Base-by-base conservation (phyloP, 179 eudicot species). In the Patellifolia procumbens region DNA sequence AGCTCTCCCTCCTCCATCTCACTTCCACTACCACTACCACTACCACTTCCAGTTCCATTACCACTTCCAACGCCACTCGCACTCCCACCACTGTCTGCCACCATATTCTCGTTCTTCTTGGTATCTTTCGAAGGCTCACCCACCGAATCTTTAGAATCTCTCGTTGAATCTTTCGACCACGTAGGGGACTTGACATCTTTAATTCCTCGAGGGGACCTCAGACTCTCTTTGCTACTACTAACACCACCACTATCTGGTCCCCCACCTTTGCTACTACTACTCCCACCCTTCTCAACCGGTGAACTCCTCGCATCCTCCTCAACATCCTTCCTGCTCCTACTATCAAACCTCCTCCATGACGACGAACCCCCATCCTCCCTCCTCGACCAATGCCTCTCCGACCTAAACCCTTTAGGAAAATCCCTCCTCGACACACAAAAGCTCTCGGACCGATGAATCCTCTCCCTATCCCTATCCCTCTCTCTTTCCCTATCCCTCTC, bases 1-100 rank as follows among this genome's bases (percentile, higher is more conserved):
- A 95, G 88, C 85, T 95, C 99, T 48, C 99, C 99, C 86, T 92
- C 99, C 83, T 95, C 99, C 83, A 87, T 89, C 83, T 95, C 99
- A 80, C 86, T 86, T 49, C 79, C 87, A 77, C 84, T 82, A 16
- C 74, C 85, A 74, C 72, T 71, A 16, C 75, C 83, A 53, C 53
- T 55, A 29, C 45, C 99, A 79, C 86, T 86, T 53, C 79, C 86
- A 77, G 83, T 82, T n/a, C 45, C 99, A 79, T 86, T 86, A 49
- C 79, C 86, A 77, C 84, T 82, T n/a, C 74, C 85, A 71, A 77
- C 74, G 16, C 75, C 83, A 58, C 45, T 55, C 15, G 61, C 83
- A 76, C 75, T 77, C 35, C 59, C 76, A 56, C 81, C 91, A 82
- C 90, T 89, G 81, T 90, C 93, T n/a, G 74, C 91, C 39, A 72